Conservation (phyloP, 169 alveolate species). For the Cryptosporidium baileyi region DNA sequence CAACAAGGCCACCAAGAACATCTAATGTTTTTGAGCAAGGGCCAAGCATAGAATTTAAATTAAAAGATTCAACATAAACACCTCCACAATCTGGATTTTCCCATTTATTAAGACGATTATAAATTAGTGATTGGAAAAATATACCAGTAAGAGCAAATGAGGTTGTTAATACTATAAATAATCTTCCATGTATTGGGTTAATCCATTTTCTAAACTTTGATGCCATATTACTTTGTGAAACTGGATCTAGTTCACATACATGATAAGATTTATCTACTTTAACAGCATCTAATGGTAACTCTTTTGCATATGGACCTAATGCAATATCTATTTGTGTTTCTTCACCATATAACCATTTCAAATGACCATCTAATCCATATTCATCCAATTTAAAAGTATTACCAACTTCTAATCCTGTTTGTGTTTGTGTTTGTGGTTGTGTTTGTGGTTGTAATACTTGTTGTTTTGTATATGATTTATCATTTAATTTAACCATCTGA, state of each 20-base stretch:
- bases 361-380: conserved; percentile 52
- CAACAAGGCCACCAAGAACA: conserved; percentile 69
- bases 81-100: conserved; percentile 46
- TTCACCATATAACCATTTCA: conserved; percentile 64
- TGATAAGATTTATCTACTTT: conserved; percentile 38
- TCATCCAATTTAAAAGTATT: conserved; percentile 47
- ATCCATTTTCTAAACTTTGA: conserved; percentile 48
- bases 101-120: conserved; percentile 57
- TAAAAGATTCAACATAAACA: conserved; percentile 54
- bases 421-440: not conserved
- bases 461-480: no score
- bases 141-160: conserved; percentile 66
- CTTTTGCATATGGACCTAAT: conserved; percentile 51
- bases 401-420: not conserved
- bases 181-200: conserved; percentile 67
- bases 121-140: conserved; percentile 50
- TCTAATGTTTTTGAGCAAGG: conserved; percentile 54
- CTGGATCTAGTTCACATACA: conserved; percentile 49
- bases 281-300: conserved; percentile 10
- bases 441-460: no score
- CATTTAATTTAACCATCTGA: conserved; percentile 25
- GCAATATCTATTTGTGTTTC: conserved; percentile 58
- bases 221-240: conserved; percentile 34
- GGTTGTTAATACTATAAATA: conserved; percentile 54
- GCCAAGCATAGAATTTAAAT: conserved; percentile 53